Conservation (phyloP, 352 stramenopile species). For the Phytophthora pseudosyringae region DNA sequence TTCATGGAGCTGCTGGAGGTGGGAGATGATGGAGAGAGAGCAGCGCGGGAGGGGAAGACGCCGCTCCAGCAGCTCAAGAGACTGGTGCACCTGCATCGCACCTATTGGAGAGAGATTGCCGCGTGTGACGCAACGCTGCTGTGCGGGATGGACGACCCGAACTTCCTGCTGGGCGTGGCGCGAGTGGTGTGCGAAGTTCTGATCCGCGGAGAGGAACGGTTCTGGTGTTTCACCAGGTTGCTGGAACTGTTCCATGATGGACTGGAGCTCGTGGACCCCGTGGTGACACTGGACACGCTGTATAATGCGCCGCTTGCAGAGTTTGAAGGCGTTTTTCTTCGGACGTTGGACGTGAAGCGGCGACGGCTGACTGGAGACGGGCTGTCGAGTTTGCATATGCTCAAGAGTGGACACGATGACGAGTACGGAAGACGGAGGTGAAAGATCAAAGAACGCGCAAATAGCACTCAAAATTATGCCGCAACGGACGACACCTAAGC, state of each 20-base stretch:
- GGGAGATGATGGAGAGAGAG: constrained; percentile 1
- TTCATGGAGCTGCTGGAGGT: constrained; percentile 33
- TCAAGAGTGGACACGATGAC: constrained; percentile 32
- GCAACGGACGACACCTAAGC: constrained; percentile 17
- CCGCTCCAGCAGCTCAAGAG: constrained; percentile 20
- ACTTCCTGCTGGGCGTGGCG: constrained; percentile 45
- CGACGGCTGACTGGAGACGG: constrained; percentile 35
- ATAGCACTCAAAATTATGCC: constrained; percentile 17
- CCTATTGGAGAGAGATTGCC: constrained; percentile 52
- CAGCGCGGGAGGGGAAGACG: not conserved
- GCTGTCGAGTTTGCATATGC: constrained; percentile 27
- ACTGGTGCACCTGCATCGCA: constrained; percentile 51
- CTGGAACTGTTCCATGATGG: constrained; percentile 66
- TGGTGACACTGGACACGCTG: constrained; percentile 42
- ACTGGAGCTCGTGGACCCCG: constrained; percentile 51
- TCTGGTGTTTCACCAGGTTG: constrained; percentile 75
- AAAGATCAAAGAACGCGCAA: constrained; percentile 9
- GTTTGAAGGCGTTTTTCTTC: constrained; percentile 72
- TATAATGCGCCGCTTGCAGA: constrained; percentile 50
- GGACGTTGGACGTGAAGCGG: constrained; percentile 62
- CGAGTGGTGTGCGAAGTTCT: constrained; percentile 52
- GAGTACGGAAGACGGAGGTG: constrained; percentile 26
- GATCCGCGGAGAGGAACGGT: constrained; percentile 51
- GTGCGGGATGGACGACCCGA: constrained; percentile 48
- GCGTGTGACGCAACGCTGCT: constrained; percentile 28